A percentile compares a stretch with the other conserved stretches of the same genome.
Evolutionary conservation across 2,329 filamentous ascomycete species (phyloP).

Genomic region (Colletotrichum sp.): DNA sequence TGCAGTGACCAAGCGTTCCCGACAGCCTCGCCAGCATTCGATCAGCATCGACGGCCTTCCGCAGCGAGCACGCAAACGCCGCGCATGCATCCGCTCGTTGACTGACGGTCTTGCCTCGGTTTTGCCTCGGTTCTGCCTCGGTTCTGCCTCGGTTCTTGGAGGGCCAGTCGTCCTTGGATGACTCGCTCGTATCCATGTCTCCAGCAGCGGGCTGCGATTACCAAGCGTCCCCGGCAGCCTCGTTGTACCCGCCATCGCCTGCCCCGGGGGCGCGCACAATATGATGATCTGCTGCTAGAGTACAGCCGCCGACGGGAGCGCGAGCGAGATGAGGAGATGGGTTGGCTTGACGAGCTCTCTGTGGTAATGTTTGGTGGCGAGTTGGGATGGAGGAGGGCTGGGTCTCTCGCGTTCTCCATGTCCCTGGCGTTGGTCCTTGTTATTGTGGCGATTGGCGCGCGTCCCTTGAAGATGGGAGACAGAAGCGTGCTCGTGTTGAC

Average conservation of each 20-base stretch:
- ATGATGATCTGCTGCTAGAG: neutral
- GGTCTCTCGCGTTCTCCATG: neutral
- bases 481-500: neutral
- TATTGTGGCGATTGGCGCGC: neutral
- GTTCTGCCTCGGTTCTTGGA: neutral
- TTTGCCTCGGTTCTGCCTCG: neutral
- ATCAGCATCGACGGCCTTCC: neutral
- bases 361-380: neutral
- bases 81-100: neutral
- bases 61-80: neutral
- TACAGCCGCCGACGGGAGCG: neutral
- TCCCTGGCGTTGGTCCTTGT: neutral
- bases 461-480: neutral
- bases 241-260: neutral
- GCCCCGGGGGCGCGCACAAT: neutral
- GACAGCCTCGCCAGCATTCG: neutral
- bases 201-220: neutral
- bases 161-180: neutral
- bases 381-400: neutral
- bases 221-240: neutral
- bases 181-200: neutral
- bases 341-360: neutral
- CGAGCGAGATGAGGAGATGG: neutral
- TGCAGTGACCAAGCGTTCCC: neutral
- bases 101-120: neutral